Base-by-base conservation (phyloP, 495 filamentous ascomycete species). In the Chaetomium fimeti region DNA sequence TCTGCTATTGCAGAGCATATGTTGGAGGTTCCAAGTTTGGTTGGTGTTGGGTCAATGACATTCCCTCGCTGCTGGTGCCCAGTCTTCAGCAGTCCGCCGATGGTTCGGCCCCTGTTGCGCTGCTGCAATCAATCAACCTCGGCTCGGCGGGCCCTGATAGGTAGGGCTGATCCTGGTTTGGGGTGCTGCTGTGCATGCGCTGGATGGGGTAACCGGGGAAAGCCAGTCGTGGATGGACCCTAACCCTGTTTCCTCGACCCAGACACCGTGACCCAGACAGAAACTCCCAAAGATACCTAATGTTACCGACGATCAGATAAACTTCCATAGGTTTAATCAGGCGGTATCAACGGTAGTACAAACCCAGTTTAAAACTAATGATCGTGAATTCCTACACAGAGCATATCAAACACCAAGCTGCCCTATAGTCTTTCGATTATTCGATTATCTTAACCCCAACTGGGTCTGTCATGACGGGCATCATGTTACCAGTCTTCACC, bases 81-180 rank as follows among this genome's bases (percentile, higher is more conserved):
- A 49, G 45, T n/a, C 9, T 47, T 49, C n/a, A 20, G 45, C 45
- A 49, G n/a, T 20, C 20, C 40, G 32, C 40, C n/a, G 38, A 40
- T 42, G 16, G 29, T 29, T 22, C 47, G 32, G 55, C 48, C 36
- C 27, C 27, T 52, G 60, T 38, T 59, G 67, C 57, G 45, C 56
- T 57, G 64, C 57, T 45, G 36, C 64, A 64, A 48, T 32, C 64
- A 64, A 48, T 32, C 54, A 64, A 66, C 69, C 69, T 71, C 69
- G 69, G 69, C 69, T 62, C 63, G 57, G 61, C 61, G 53, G 53
- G 47, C 45, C 47, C 51, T 63, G 60, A 66, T 71, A 51, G 58
- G 58, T 71, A 51, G 58, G 58, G 58, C 58, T 60, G 58, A 60
- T 45, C 29, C 16, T 20, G 18, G 20, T 59, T 40, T 36, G 32